Evolutionary conservation across 1,139 yeast species (phyloP).

Genomic region (Taiozyma sp.): DNA sequence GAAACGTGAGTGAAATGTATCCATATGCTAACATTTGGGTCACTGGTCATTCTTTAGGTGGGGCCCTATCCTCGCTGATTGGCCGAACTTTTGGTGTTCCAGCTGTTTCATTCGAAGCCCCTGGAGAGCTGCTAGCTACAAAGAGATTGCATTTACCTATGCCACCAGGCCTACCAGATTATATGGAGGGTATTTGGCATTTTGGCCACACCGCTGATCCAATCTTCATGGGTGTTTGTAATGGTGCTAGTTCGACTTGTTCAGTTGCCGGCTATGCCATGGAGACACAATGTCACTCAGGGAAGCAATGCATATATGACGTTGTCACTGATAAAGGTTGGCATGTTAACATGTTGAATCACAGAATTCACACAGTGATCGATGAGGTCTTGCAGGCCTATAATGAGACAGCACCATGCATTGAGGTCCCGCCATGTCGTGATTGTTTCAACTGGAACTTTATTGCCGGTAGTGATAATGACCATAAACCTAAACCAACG

Average conservation of each 20-base stretch:
- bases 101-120: constrained; percentile 87
- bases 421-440: constrained; percentile 69
- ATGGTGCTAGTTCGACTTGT: constrained; percentile 90
- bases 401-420: constrained; percentile 75
- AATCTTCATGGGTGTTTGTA: constrained; percentile 93
- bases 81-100: constrained; percentile 93
- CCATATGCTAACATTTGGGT: constrained; percentile 81
- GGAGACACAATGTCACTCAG: constrained; percentile 96
- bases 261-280: constrained; percentile 93
- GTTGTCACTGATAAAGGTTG: constrained; percentile 88
- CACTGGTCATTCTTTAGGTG: constrained; percentile 96
- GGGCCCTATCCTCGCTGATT: constrained; percentile 73
- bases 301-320: constrained; percentile 83
- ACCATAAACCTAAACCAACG: constrained; percentile 17
- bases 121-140: constrained; percentile 86
- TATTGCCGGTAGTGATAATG: constrained; percentile 42
- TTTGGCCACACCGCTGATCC: constrained; percentile 98
- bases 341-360: constrained; percentile 85
- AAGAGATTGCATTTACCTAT: constrained; percentile 82
- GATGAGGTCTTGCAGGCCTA: constrained; percentile 72
- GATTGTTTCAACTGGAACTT: constrained; percentile 94
- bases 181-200: constrained; percentile 87
- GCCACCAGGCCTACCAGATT: constrained; percentile 85
- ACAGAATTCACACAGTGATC: constrained; percentile 86
- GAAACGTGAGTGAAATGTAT: constrained; percentile 62